phyloP scores from a whole-genome alignment of 2,329 filamentous ascomycete species.

The Colletotrichum gigasporum region DNA sequence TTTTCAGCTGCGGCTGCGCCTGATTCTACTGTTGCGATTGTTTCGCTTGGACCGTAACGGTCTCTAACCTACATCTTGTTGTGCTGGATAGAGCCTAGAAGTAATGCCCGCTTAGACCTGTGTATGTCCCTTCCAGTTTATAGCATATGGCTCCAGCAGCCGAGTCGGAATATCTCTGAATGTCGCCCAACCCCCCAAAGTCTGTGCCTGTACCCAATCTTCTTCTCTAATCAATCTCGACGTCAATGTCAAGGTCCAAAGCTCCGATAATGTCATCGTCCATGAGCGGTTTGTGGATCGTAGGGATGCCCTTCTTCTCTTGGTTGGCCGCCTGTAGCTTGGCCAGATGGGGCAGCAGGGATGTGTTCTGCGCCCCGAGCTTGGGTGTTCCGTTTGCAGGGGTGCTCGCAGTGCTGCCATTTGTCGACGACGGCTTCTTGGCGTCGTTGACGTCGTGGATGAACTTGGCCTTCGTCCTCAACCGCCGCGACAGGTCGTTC shows the following conservation, averaged over 20 bases:
- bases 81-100: constrained; percentile 8
- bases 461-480: constrained; percentile 74
- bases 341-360: constrained; percentile 59
- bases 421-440: constrained; percentile 41
- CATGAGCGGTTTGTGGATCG: constrained; percentile 81
- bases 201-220: neutral
- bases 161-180: neutral
- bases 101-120: neutral
- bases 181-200: neutral
- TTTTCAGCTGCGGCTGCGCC: too few species aligned
- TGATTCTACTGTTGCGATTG: neutral
- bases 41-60: constrained; percentile 7
- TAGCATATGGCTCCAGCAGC: neutral
- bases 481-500: constrained; percentile 68
- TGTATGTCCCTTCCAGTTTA: neutral
- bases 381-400: constrained; percentile 64
- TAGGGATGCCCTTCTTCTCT: constrained; percentile 69
- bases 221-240: constrained; percentile 82
- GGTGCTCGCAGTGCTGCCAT: constrained; percentile 59
- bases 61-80: constrained; percentile 8
- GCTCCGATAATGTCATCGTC: constrained; percentile 93
- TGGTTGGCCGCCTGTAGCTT: constrained; percentile 62
- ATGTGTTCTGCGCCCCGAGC: constrained; percentile 51
- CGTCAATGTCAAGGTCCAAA: constrained; percentile 90
- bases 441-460: constrained; percentile 68